phyloP scores from a whole-genome alignment of 2,329 filamentous ascomycete species.

The Fusarium neocosmosporiellum region DNA sequence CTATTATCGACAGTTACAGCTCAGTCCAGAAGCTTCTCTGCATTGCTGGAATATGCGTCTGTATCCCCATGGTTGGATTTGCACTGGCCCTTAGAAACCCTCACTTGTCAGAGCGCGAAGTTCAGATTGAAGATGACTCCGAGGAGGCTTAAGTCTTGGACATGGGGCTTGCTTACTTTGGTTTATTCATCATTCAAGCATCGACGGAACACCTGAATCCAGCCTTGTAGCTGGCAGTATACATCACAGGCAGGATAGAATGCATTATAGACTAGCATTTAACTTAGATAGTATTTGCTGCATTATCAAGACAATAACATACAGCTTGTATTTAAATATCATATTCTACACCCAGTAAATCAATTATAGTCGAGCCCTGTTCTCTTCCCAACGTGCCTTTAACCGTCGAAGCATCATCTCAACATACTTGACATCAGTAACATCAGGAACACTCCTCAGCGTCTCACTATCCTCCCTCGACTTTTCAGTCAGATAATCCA shows the following conservation, averaged over 20 bases:
- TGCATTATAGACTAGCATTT: background rate
- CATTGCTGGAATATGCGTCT: slow-evolving; percentile 58
- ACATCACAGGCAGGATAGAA: slow-evolving; percentile 1
- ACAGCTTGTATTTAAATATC: background rate
- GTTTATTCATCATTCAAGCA: background rate
- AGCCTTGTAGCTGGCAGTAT: background rate
- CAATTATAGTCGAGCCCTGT: background rate
- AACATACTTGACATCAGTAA: slow-evolving; percentile 25
- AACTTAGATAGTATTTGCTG: background rate
- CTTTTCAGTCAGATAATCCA: slow-evolving; percentile 29
- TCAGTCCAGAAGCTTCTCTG: slow-evolving; percentile 58
- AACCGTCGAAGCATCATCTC: slow-evolving; percentile 27
- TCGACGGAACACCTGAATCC: background rate
- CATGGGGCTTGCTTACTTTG: background rate
- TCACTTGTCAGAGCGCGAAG: slow-evolving; percentile 52
- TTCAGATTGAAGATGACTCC: slow-evolving; percentile 36
- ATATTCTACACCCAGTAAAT: background rate
- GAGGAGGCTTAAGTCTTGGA: background rate
- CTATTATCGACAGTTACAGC: slow-evolving; percentile 58
- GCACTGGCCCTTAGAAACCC: slow-evolving; percentile 58
- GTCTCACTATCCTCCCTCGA: slow-evolving; percentile 32
- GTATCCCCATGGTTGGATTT: slow-evolving; percentile 59
- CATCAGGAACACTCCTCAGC: slow-evolving; percentile 29
- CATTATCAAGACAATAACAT: background rate
- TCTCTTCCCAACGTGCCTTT: slow-evolving; percentile 5